These are phyloP conservation scores for Desmodesmus armatus DNA, from an alignment of 139 green algal genomes.

Conservation along the genomic window DNA sequence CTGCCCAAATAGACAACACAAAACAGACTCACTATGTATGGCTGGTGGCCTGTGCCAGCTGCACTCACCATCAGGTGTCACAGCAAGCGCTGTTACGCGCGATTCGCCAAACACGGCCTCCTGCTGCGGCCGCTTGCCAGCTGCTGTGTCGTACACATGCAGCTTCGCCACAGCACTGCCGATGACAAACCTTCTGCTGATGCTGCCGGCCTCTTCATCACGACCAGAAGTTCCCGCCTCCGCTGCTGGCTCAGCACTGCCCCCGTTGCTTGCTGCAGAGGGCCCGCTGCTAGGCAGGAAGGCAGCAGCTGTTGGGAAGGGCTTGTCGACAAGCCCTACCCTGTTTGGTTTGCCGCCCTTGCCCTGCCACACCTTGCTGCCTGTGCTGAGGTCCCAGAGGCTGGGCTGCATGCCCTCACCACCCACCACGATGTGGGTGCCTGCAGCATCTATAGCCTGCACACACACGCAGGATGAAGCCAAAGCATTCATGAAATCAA, in stretches of 20 bases:
- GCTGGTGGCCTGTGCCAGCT: neutral
- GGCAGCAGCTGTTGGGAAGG: constrained; percentile 51
- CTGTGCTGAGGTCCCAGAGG: constrained; percentile 62
- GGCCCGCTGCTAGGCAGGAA: constrained; percentile 50
- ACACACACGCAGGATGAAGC: neutral
- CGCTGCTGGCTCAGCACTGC: neutral
- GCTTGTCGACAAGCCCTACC: constrained; percentile 53
- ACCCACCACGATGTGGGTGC: constrained; percentile 34
- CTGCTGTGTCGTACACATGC: constrained; percentile 45
- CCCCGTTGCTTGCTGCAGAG: no score
- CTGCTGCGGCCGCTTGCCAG: constrained; percentile 72
- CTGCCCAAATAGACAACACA: neutral
- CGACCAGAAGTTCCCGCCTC: neutral
- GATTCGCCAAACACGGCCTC: constrained; percentile 66
- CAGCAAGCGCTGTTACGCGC: constrained; percentile 64
- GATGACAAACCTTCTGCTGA: constrained; percentile 25
- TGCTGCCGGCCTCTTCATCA: neutral
- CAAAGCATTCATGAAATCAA: no score
- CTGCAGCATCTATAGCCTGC: neutral
- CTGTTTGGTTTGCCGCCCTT: constrained; percentile 59
- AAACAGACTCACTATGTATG: neutral
- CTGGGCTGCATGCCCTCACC: constrained; percentile 53
- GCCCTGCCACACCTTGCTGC: constrained; percentile 43
- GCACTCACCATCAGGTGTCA: constrained; percentile 53
- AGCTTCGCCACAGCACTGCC: constrained; percentile 28